Base-by-base conservation (phyloP, 2,329 filamentous ascomycete species). In the Daldinia eschscholtzii region DNA sequence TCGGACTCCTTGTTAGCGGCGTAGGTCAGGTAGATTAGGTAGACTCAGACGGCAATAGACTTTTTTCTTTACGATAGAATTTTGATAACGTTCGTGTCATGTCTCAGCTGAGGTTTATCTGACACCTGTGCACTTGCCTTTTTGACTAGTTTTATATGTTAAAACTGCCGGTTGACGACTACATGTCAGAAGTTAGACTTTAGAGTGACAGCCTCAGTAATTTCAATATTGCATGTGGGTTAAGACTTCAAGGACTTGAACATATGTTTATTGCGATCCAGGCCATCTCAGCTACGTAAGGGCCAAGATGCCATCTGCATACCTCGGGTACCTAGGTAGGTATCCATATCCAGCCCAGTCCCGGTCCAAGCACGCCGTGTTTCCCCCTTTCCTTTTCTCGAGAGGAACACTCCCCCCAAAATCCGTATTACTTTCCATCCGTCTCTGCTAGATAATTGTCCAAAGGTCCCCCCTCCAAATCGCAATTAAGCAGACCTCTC, bases 351-450 rank as follows among this genome's bases (percentile, higher is more conserved):
- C 52, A 57, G 55, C 56, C 28, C 42, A 42, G 33, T 10, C 30
- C 30, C n/a, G n/a, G n/a, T 33, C 5, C 33, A 60, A 64, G 62
- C 55, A 44, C 55, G 37, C 44, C 50, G 41, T 39, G 6, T n/a
- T 59, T 23, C 33, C 46, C 46, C 55, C 26, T 33, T 55, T n/a
- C n/a, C n/a, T 37, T 53, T 18, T 61, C 6, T n/a, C 18, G 57
- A 58, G 62, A 26, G 46, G 46, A 20, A 50, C 26, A 50, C n/a
- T n/a, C 20, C 20, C 2, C 20, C 20, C 20, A 35, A 35, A 35
- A 6, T 52, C 60, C 35, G 37, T 58, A 64, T 70, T 70, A 70
- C 56, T 57, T 68, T 59, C 28, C n/a, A 59, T 20, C 50, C 50
- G 28, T 53, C 41, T 23, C 42, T 56, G 35, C 33, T 12, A 23